Conservation (phyloP, 257 asterid species). For the Solanum chmielewskii region DNA sequence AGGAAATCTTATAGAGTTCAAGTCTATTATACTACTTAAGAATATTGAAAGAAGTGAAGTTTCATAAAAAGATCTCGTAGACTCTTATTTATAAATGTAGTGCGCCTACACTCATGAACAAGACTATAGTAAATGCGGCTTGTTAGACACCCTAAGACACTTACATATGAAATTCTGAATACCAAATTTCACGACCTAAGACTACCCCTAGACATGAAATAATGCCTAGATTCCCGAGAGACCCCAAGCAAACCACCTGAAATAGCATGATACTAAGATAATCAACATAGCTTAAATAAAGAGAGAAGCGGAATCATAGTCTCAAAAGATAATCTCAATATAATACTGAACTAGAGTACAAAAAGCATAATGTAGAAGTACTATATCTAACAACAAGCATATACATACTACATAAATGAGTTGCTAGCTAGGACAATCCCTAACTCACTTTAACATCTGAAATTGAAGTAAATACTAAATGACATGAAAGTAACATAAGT, state of each 20-base stretch:
- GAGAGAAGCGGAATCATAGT: neutral
- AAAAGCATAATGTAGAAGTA: neutral
- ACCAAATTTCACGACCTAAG: neutral
- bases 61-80: too few relatives aligned
- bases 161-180: too few relatives aligned
- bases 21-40: neutral
- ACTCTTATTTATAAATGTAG: too few relatives aligned
- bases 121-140: neutral
- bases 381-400: neutral
- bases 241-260: neutral
- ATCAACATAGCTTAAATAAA: neutral
- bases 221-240: neutral
- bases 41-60: too few relatives aligned
- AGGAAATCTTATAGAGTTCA: neutral
- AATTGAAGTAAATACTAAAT: neutral
- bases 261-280: neutral
- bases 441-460: neutral
- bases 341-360: neutral
- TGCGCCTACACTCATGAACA: too few relatives aligned
- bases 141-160: neutral
- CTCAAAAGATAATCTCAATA: neutral
- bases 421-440: neutral
- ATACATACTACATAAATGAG: neutral
- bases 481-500: neutral
- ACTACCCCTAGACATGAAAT: neutral